Base-by-base conservation (phyloP, 192 early-diverging fungal genomes). In the Funneliformis geosporum region DNA sequence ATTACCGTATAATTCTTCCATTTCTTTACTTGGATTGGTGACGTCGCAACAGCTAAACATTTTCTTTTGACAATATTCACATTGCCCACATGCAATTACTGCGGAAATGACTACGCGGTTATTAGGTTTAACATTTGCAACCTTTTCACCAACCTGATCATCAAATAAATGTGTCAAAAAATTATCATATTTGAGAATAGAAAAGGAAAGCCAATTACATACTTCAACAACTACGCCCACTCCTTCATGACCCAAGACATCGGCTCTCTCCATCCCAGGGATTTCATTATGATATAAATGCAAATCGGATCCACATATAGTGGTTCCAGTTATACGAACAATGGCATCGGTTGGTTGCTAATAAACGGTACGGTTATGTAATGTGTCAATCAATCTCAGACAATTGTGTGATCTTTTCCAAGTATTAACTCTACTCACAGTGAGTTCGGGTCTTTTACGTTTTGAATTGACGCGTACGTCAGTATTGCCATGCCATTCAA, bases 271-370 rank as follows among this genome's bases (percentile, higher is more conserved):
- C 16, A 86, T 80, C 75, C 79, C 80, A 68, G 81, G 66, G 62
- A 84, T 90, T 73, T 80, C 89, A 38, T 81, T 84, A 79, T 87
- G 81, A 55, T 79, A 85, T 8, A 89, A 75, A 68, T 88, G 86
- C 38, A 86, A 50, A 80, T 89, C 89, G 16, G 82, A 85, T 38
- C 89, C 89, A 69, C 89, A 90, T 7, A 90, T 85, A 69, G 81
- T 76, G 2, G 69, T 42, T 11, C 18, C 12, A n/a, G 44, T 43
- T 16, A 71, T 42, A 40, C 69, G 68, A 46, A 70, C 38, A 40
- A 70, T 70, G 16, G 40, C 69, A 46, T 71, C 69, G 5, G 38
- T 71, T 40, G 69, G 69, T 21, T 10, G 21, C 38, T 43, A 71
- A 47, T 61, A 59, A 12, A 21, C n/a, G n/a, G n/a, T 60, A 12